Conservation (phyloP, 257 asterid genomes). For the Solanum ossicruentum region DNA sequence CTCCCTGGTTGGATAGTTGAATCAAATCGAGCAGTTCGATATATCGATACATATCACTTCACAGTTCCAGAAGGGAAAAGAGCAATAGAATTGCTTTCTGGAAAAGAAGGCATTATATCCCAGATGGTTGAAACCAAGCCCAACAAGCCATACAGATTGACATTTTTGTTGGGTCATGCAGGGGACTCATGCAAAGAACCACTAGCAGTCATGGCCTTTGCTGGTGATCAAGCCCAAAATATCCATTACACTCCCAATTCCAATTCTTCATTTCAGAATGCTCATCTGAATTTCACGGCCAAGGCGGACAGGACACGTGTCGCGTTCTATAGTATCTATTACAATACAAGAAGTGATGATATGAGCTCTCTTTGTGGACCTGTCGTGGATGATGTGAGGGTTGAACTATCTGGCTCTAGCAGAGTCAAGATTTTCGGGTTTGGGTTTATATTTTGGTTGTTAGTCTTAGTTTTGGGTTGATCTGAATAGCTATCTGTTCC, state of each 20-base stretch:
- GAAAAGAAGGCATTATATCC: conserved; percentile 88
- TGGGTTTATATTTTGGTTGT: conserved; percentile 12
- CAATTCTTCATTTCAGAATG: conserved; percentile 44
- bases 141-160: conserved; percentile 42
- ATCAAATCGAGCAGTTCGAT: conserved; percentile 87
- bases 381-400: conserved; percentile 82
- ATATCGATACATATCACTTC: conserved; percentile 67
- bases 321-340: conserved; percentile 80
- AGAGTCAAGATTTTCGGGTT: conserved; percentile 7
- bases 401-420: conserved; percentile 31
- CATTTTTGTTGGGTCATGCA: conserved; percentile 73
- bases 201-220: conserved; percentile 81
- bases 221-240: conserved; percentile 55
- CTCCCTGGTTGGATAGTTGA: conserved; percentile 97
- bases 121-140: conserved; percentile 89
- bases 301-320: conserved; percentile 76
- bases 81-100: conserved; percentile 72
- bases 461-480: conserved; percentile 4
- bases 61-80: conserved; percentile 78
- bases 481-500: background rate
- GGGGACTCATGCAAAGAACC: conserved; percentile 74
- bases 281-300: conserved; percentile 59
- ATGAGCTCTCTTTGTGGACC: conserved; percentile 94
- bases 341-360: conserved; percentile 87
- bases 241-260: conserved; percentile 41